Base-by-base conservation (phyloP, 75 land plant species). In the Ceratopteris richardii region DNA sequence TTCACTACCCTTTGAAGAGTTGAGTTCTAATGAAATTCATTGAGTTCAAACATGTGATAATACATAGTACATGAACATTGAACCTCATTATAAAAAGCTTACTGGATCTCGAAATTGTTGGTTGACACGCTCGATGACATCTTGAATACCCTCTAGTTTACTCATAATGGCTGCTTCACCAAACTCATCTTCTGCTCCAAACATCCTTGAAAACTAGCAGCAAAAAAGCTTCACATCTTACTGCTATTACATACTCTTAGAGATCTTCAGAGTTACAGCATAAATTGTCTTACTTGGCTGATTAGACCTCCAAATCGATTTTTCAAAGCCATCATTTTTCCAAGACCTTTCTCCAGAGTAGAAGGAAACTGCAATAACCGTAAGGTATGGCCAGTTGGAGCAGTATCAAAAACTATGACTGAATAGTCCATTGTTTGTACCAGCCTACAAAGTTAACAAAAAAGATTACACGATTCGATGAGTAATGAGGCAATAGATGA, bases 361-460 rank as follows among this genome's bases (percentile, higher is more conserved):
- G 95, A 75, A 20, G 97, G 97, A 62, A 92, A 92, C 63, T 92
- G 97, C 66, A 92, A 69, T 54, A 92, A 43, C 26, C 97, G 72
- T n/a, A 92, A 72, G 41, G 97, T 92, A 51, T 92, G 97, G 26
- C 97, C 97, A 55, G 97, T 92, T 66, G 97, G 97, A 61, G 97
- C 97, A 14, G 97, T 92, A 55, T 92, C 97, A 67, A 92, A 92
- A 30, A 92, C 97, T 24, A 92, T 88, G 5, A 85, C 90, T 3
- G 94, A 81, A 62, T 92, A 92, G 66, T 92, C 97, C 97, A 92
- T 88, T 31, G 95, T 88, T 67, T 92, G 92, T 16, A 92, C 97
- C 56, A 92, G 63, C 60, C 26, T 58, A 51, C 55, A 51, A 31
- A 11, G 29, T 1, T 19, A 22, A 33, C 0, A 9, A 31, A 25